phyloP scores from a whole-genome alignment of 2,329 filamentous ascomycete species.

The Talaromyces sp. region DNA sequence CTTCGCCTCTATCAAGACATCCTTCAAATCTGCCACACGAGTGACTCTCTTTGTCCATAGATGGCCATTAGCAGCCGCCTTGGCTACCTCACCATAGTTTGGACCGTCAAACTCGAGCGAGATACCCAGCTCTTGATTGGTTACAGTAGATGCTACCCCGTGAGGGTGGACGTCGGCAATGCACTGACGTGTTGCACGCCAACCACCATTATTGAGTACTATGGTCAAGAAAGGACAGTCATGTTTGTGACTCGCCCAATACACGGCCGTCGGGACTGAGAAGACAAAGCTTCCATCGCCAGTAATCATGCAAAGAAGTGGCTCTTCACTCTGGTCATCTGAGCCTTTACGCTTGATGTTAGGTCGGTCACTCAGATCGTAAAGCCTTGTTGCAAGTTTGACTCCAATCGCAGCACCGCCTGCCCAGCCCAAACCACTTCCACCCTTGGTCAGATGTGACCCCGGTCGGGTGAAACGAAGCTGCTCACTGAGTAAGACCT shows the following conservation, averaged over 20 bases:
- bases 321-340: slow-evolving; percentile 39
- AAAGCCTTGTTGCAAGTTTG: slow-evolving; percentile 59
- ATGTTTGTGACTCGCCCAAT: slow-evolving; percentile 62
- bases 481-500: slow-evolving; percentile 31
- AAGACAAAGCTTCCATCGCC: slow-evolving; percentile 64
- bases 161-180: slow-evolving; percentile 20
- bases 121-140: slow-evolving; percentile 19
- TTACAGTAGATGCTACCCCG: slow-evolving; percentile 15
- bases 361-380: slow-evolving; percentile 29
- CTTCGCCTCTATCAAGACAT: slow-evolving; percentile 16
- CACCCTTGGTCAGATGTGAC: slow-evolving; percentile 61
- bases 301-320: slow-evolving; percentile 57
- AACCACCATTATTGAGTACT: slow-evolving; percentile 63
- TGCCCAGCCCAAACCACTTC: slow-evolving; percentile 72
- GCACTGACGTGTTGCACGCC: slow-evolving; percentile 51
- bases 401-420: slow-evolving; percentile 69
- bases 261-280: slow-evolving; percentile 58
- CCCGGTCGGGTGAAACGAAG: slow-evolving; percentile 16
- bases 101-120: slow-evolving; percentile 20
- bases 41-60: slow-evolving; percentile 19
- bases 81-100: slow-evolving; percentile 20
- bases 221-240: slow-evolving; percentile 60
- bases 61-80: slow-evolving; percentile 20
- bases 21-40: slow-evolving; percentile 16
- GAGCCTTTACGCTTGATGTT: slow-evolving; percentile 12